These are phyloP conservation scores for Diutina ranongensis DNA, from an alignment of 1,139 yeast genomes.

Conservation along the genomic window DNA sequence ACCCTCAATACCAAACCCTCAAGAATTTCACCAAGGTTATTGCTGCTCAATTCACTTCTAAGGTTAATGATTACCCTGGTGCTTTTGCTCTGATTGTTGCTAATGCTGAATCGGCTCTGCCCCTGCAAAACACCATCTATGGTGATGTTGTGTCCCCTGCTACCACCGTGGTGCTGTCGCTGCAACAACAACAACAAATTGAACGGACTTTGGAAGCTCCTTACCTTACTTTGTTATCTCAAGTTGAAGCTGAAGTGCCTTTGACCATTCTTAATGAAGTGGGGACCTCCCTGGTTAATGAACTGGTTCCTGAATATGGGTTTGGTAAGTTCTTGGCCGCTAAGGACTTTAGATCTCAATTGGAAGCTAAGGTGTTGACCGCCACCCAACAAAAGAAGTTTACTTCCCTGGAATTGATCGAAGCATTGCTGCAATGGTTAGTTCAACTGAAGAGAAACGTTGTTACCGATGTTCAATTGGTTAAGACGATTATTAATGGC, in stretches of 20 bases:
- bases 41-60: conserved; percentile 46
- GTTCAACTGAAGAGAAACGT: conserved; percentile 26
- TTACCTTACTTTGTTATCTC: conserved; percentile 63
- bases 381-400: conserved; percentile 26
- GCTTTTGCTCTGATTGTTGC: background rate
- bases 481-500: conserved; percentile 25
- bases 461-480: conserved; percentile 11
- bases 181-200: conserved; percentile 12
- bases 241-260: conserved; percentile 40
- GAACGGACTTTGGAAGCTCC: conserved; percentile 48
- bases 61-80: conserved; percentile 15
- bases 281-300: conserved; percentile 27
- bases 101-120: conserved; percentile 20
- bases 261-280: conserved; percentile 50
- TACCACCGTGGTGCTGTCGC: conserved; percentile 23
- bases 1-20: conserved; percentile 34
- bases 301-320: conserved; percentile 73
- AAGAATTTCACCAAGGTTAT: conserved; percentile 41
- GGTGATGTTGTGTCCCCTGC: conserved; percentile 28
- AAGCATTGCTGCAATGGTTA: conserved; percentile 61
- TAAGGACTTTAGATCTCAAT: conserved; percentile 37
- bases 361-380: conserved; percentile 36
- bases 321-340: conserved; percentile 62
- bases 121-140: conserved; percentile 52
- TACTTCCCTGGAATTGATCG: conserved; percentile 26